phyloP scores from a whole-genome alignment of 441 rosid genomes.

The Gossypium davidsonii region DNA sequence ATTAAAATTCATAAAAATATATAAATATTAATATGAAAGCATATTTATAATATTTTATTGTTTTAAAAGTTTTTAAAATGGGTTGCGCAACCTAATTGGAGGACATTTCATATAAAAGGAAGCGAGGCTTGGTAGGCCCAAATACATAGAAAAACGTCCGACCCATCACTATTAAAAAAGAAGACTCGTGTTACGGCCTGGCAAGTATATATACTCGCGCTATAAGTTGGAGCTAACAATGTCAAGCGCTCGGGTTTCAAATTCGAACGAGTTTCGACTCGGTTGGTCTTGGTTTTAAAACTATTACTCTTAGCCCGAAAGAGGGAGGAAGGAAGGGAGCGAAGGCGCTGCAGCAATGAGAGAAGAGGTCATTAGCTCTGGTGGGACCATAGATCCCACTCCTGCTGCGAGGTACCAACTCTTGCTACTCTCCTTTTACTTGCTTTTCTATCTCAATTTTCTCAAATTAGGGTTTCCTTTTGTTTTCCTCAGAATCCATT shows the following conservation, averaged over 20 bases:
- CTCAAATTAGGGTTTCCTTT: conserved; percentile 2
- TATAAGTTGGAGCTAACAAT: not conserved
- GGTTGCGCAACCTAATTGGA: too few species aligned
- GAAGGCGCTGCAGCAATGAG: conserved; percentile 28
- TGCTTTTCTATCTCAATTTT: conserved; percentile 14
- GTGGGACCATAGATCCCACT: conserved; percentile 56
- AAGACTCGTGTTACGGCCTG: not conserved
- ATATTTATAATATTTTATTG: too few species aligned
- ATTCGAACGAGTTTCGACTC: not conserved
- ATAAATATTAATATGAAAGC: too few species aligned
- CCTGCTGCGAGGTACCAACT: conserved; percentile 47
- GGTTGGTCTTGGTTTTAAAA: not conserved
- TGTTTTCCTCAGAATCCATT: not conserved
- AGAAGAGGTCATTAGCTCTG: conserved; percentile 66
- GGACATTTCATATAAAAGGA: too few species aligned
- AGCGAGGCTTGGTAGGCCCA: not conserved
- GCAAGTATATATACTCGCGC: not conserved
- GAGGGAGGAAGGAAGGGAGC: not conserved
- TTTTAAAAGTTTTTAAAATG: too few species aligned
- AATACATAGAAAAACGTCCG: not conserved
- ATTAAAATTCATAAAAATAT: too few species aligned
- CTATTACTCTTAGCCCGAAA: not conserved
- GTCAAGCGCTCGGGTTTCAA: not conserved
- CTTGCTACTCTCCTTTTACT: not conserved
- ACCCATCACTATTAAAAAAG: not conserved